Evolutionary conservation across 176 grass and related monocot genomes (phyloP), one percentile per base, ranked within the genome.

Genomic region (Oryza meridionalis): DNA sequence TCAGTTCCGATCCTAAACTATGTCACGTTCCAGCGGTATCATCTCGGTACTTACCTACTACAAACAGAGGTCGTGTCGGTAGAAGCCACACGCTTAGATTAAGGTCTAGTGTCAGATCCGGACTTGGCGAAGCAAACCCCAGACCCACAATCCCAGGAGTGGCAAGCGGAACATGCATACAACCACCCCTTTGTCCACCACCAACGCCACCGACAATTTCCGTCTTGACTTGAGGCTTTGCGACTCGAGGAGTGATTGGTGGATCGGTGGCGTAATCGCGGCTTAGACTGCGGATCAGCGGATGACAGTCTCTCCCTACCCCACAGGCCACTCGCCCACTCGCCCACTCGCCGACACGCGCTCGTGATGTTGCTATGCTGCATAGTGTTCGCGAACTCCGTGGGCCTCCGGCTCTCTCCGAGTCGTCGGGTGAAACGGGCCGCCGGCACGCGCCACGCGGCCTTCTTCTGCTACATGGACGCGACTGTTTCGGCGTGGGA

Each of bases 61-160:
- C 5, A 9, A 5, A 50, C 45, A 31, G 46, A 21, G 46, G 9
- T 21, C 15, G 16, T 33, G 16, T 50, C 8, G 26, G 72, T 33
- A 1, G 44, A 50, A 9, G 9, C 9, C 24, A 73, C 6, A 27
- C 6, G 22, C 22, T 17, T 10, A 10, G 22, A 25, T 26, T 50
- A 21, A 49, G 10, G 45, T 11, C 11, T 14, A 12, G 17, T 51
- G 15, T n/a, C 26, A 49, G 14, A 3, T 38, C 75, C 65, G 33
- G 73, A 72, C 3, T 81, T 70, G 2, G 17, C 55, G 53, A 46
- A 2, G 40, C 37, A 12, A 12, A 46, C 31, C 21, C 44, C 25
- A 31, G 65, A 67, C 73, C 84, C 88, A 19, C 59, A 19, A 62
- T 82, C 67, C 33, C 73, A 82, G 79, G 79, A 86, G 78, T 33